Evolutionary conservation across 108 stramenopile species (phyloP), one percentile per base, ranked within the genome.

Genomic region (Fragilariopsis cylindrus): DNA sequence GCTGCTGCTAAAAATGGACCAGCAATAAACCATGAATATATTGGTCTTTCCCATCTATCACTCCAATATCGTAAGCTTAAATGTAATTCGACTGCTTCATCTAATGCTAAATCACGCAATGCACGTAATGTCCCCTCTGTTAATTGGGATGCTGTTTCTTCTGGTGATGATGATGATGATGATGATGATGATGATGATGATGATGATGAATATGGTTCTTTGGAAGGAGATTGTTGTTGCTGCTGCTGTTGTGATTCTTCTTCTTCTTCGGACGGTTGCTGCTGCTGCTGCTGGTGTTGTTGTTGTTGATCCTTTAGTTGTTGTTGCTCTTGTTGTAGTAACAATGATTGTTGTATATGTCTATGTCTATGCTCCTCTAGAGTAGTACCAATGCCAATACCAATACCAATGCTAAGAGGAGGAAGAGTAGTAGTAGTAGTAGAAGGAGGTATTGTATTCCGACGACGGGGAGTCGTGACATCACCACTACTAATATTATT

Each of bases 41-140:
- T 65, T 11, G 94, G 94, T 3, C 79, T 71, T 71, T 91, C 90
- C 91, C 91, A 92, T 60, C 92, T 77, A 64, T 77, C 69, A 5
- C 90, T 87, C 92, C 92, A 95, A 69, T 82, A 87, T 39, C 86
- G 83, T 30, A 95, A 67, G 7, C 90, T 84, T 8, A 68, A 71
- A 73, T 92, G 88, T 5, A 95, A 70, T 68, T 91, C 92, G 0
- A 88, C 80, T 4, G 92, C 91, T 70, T 95, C 94, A 48, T 91
- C 90, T 49, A 95, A 72, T 0, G 88, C 87, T 7, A 95, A 65
- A 75, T 95, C 94, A 49, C 94, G 89, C 69, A 87, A 86, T 3
- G 92, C 94, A 49, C 92, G 80, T 4, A 95, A 49, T 0, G 90
- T 90, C 2, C 94, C 94, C 76, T 95, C 94, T 7, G 91, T 87